Percentiles rank a stretch among this genome's conserved stretches.
Evolutionary conservation across 805 yeast genomes (phyloP).

Genomic region (Ogataea corticis): DNA sequence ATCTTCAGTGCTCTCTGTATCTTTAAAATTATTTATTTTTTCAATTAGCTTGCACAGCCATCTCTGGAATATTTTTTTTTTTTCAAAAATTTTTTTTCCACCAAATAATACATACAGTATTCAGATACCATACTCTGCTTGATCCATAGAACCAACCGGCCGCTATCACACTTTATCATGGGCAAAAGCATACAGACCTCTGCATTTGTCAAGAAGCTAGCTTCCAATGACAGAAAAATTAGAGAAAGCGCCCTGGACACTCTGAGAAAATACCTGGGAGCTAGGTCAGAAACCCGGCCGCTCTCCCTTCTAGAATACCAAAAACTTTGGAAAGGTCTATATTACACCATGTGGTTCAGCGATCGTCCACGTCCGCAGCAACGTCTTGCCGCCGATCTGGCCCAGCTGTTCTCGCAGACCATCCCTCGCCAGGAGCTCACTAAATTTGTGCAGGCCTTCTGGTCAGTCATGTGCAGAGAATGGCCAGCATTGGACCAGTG

Average conservation of each 20-base stretch:
- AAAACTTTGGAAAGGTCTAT: conserved; percentile 95
- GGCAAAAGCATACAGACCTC: conserved; percentile 36
- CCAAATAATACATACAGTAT: neutral
- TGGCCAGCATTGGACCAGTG: conserved; percentile 84
- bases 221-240: conserved; percentile 76
- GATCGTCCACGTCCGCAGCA: conserved; percentile 94
- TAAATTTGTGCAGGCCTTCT: conserved; percentile 69
- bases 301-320: conserved; percentile 58
- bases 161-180: neutral
- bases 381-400: conserved; percentile 71
- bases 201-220: conserved; percentile 74
- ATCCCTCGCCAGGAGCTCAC: conserved; percentile 45
- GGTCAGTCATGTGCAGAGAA: conserved; percentile 75
- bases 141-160: neutral
- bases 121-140: neutral
- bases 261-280: conserved; percentile 55
- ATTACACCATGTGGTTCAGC: conserved; percentile 93
- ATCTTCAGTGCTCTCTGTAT: no score
- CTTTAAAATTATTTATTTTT: no score
- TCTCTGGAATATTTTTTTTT: neutral
- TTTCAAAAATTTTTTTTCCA: neutral
- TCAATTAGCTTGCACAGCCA: no score
- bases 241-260: conserved; percentile 74
- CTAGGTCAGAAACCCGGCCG: conserved; percentile 42
- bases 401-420: conserved; percentile 47